These are phyloP conservation scores for Dictyostelium intermedium DNA, from an alignment of 78 protist species.

Conservation along the genomic window DNA sequence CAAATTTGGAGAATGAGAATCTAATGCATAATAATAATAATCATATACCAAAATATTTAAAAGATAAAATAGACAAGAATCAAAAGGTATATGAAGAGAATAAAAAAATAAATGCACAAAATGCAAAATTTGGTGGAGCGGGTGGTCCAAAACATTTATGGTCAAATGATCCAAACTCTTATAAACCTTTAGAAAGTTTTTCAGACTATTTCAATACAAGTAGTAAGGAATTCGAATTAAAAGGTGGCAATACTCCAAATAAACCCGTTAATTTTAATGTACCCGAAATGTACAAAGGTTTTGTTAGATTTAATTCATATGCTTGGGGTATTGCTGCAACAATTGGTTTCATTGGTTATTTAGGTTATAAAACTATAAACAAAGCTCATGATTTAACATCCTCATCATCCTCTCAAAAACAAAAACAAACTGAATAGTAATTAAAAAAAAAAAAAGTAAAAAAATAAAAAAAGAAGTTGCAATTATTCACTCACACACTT, in stretches of 20 bases:
- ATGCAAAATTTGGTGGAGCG: neutral
- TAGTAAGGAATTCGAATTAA: neutral
- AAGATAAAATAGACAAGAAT: neutral
- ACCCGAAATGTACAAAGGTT: slow-evolving; percentile 17
- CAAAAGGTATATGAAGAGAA: neutral
- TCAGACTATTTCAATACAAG: slow-evolving; percentile 4
- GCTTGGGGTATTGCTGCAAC: slow-evolving; percentile 25
- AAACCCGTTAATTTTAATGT: neutral
- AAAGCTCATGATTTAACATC: neutral
- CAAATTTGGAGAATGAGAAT: neutral
- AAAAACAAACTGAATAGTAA: neutral
- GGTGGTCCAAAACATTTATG: slow-evolving; percentile 2
- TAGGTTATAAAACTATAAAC: neutral
- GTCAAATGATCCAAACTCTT: slow-evolving; percentile 4
- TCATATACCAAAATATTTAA: neutral
- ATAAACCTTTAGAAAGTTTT: neutral
- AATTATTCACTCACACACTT: neutral
- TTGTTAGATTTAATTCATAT: neutral
- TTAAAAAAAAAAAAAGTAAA: neutral
- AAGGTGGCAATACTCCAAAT: neutral
- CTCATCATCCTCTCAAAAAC: neutral
- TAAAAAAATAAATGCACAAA: neutral
- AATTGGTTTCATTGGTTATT: neutral
- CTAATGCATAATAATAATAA: neutral
- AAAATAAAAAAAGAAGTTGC: neutral